These are phyloP conservation scores for Nicotiana benthamiana DNA, from an alignment of 257 asterid genomes.

Conservation along the genomic window DNA sequence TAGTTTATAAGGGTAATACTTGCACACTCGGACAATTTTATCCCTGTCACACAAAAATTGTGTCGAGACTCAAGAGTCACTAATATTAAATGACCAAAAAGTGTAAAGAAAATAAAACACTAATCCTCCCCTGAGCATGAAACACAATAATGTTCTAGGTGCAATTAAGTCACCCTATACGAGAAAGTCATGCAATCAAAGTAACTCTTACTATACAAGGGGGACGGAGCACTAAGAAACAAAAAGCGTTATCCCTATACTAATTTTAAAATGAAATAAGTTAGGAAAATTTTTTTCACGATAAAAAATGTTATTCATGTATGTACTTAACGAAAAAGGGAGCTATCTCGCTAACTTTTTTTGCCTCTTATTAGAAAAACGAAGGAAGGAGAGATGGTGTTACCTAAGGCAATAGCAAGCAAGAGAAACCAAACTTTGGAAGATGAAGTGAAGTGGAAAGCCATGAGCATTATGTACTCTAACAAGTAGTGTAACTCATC, in stretches of 20 bases:
- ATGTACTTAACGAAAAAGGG: too few species aligned
- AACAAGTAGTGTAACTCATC: background rate
- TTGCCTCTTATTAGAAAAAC: background rate
- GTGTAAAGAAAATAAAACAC: background rate
- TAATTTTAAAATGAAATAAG: too few species aligned
- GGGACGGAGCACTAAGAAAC: too few species aligned
- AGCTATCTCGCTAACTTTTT: background rate
- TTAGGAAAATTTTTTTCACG: too few species aligned
- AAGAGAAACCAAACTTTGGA: conserved; percentile 14
- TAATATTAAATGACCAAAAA: background rate
- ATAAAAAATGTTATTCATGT: too few species aligned
- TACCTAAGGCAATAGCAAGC: conserved; percentile 38
- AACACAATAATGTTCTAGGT: background rate
- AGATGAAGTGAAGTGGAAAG: conserved; percentile 2
- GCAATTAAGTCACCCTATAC: too few species aligned
- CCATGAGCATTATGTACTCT: conserved; percentile 21
- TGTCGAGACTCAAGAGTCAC: background rate
- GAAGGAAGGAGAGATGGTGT: background rate
- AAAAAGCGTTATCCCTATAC: too few species aligned
- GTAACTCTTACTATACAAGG: too few species aligned
- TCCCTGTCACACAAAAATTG: conserved; percentile 19
- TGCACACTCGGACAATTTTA: conserved; percentile 21
- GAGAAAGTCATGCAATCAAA: too few species aligned
- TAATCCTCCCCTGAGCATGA: background rate
- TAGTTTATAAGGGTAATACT: conserved; percentile 48